A percentile compares a stretch with the other conserved stretches of the same genome.
These are phyloP conservation scores for Ceratopteris richardii DNA, from an alignment of 75 land plant genomes.

Conservation along the genomic window DNA sequence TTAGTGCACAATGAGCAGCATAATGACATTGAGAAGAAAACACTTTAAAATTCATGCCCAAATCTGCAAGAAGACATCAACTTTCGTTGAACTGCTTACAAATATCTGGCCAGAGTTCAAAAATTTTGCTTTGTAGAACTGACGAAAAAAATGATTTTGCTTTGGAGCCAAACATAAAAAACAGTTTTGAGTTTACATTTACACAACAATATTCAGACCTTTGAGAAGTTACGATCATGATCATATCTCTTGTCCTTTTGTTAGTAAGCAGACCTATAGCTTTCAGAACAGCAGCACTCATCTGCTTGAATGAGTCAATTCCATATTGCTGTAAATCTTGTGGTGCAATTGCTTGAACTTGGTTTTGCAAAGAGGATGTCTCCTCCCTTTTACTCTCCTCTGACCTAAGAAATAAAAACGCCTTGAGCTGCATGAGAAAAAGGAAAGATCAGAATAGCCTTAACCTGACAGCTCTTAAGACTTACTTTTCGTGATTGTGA, in stretches of 20 bases:
- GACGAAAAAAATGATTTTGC: no score
- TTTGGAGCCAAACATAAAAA: no score
- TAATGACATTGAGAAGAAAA: no score
- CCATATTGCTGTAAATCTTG: constrained; percentile 65
- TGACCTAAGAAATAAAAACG: constrained; percentile 70
- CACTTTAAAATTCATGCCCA: no score
- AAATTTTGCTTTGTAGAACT: no score
- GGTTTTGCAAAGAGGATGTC: constrained; percentile 72
- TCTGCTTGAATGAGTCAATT: constrained; percentile 49
- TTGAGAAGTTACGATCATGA: constrained; percentile 78
- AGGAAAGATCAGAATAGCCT: not conserved
- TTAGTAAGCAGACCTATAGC: constrained; percentile 71
- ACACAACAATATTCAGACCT: no score
- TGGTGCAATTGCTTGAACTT: constrained; percentile 84
- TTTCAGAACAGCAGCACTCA: constrained; percentile 53
- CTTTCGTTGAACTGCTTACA: no score
- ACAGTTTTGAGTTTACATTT: no score
- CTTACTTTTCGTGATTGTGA: not conserved
- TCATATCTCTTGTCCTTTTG: constrained; percentile 71
- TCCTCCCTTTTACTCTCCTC: constrained; percentile 64
- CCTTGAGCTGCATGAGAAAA: constrained; percentile 46
- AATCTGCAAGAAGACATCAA: no score
- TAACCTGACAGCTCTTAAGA: not conserved
- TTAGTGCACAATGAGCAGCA: no score
- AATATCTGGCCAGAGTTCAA: no score